These are phyloP conservation scores for Aureobasidium sp. DNA, from an alignment of 2,329 filamentous ascomycete species.

Conservation along the genomic window DNA sequence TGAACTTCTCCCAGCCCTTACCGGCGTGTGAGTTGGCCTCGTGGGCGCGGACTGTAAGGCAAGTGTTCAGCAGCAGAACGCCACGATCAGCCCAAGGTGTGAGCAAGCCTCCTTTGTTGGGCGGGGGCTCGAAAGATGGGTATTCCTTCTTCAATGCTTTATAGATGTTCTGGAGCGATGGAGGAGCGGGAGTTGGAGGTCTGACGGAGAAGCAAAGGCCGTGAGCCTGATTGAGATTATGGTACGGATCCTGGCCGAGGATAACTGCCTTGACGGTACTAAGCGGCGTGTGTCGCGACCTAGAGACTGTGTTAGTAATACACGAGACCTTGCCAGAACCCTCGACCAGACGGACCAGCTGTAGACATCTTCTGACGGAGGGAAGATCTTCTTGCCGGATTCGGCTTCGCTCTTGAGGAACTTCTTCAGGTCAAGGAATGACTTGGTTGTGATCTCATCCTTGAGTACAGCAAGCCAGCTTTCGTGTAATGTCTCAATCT, in stretches of 20 bases:
- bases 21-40: constrained; percentile 79
- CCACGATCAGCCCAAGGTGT: constrained; percentile 92
- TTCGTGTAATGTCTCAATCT: constrained; percentile 86
- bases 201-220: constrained; percentile 93
- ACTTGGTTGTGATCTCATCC: constrained; percentile 69
- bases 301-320: constrained; percentile 31
- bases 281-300: constrained; percentile 90
- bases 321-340: neutral
- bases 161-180: constrained; percentile 92
- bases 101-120: constrained; percentile 72
- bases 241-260: constrained; percentile 93
- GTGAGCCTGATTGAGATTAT: constrained; percentile 91
- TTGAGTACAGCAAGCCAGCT: constrained; percentile 88
- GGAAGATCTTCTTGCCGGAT: constrained; percentile 72
- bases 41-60: constrained; percentile 84
- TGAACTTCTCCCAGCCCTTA: constrained; percentile 89
- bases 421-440: constrained; percentile 81
- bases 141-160: constrained; percentile 82
- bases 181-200: constrained; percentile 78
- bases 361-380: constrained; percentile 83
- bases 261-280: constrained; percentile 86
- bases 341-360: constrained; percentile 61
- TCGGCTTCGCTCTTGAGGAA: constrained; percentile 76
- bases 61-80: constrained; percentile 89
- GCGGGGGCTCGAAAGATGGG: constrained; percentile 64